These are phyloP conservation scores for Coccomyxa sp. DNA, from an alignment of 139 green algal genomes.

Conservation along the genomic window DNA sequence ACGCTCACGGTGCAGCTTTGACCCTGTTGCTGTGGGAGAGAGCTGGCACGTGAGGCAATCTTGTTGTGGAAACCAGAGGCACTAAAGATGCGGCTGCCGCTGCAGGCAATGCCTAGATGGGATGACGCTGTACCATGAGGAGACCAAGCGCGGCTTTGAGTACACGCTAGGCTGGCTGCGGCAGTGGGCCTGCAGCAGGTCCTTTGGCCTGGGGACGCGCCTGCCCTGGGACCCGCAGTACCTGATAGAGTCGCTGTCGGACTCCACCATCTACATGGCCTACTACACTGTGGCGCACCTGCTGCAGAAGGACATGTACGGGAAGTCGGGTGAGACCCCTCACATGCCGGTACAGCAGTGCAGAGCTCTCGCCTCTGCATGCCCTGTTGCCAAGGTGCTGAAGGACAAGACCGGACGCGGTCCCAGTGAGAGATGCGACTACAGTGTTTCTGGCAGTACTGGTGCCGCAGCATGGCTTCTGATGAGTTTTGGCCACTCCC, in stretches of 20 bases:
- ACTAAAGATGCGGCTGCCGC: no score
- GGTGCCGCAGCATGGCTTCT: no score
- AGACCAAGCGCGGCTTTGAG: conserved; percentile 61
- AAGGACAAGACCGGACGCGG: no score
- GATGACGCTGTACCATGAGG: conserved; percentile 76
- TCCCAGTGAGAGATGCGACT: no score
- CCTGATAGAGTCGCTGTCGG: conserved; percentile 96
- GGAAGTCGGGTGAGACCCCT: conserved; percentile 25
- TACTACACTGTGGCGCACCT: conserved; percentile 87
- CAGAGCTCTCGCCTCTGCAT: not conserved
- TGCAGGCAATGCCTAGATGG: conserved; percentile 38
- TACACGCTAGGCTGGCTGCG: conserved; percentile 91
- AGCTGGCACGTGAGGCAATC: no score
- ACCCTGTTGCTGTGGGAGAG: no score
- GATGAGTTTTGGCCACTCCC: no score
- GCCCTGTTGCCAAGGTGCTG: no score
- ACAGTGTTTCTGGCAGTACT: no score
- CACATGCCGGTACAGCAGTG: no score
- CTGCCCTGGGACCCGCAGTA: conserved; percentile 95
- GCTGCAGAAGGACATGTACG: conserved; percentile 88
- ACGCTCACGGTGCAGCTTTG: no score
- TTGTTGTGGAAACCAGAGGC: no score
- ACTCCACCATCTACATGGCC: conserved; percentile 99
- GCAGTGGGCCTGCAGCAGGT: conserved; percentile 94
- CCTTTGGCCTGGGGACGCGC: conserved; percentile 93